Evolutionary conservation across 106 monocot species (phyloP), one percentile per base, ranked within the genome.

Genomic region (Allium sativum): DNA sequence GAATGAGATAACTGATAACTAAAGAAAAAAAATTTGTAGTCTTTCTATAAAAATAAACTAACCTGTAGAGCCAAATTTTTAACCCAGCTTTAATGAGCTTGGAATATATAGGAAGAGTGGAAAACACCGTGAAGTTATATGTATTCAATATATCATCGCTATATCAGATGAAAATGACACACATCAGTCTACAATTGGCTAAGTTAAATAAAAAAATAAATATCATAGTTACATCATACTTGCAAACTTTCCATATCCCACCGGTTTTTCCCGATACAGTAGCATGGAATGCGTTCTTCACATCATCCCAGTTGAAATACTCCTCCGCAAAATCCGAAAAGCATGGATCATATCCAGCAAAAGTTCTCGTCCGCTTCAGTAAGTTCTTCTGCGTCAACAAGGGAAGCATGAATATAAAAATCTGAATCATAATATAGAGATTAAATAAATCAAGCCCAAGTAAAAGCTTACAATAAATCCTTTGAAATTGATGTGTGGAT

Each of bases 51-150:
- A 31, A 31, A 31, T 31, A 31, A 44, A 8, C 71, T 74, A 17
- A 91, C 91, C 91, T 91, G 80, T 91, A 91, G 10, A 86, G 3
- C 91, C 91, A 91, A 43, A 91, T 83, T 55, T 75, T 86, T 10
- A 91, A 60, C 11, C 86, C 86, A 52, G 78, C 91, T 64, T 81
- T 76, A 67, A 86, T 77, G 52, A 91, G 91, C 61, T 91, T 91
- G 45, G 83, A 67, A 70, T 91, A 86, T 50, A 86, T 80, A 4
- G 86, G 91, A 10, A 86, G 72, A 20, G 86, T 62, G 48, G 90
- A 90, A 70, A 77, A 68, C 14, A 91, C 83, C 7, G 72, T 74
- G 80, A 70, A 83, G 70, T 91, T 86, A 72, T 86, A 91, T 51
- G 61, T 56, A 1, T 74, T 57, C 58, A 86, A 21, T 42, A 83